Conservation (phyloP, 176 grass and related monocot species). For the Olyra latifolia region DNA sequence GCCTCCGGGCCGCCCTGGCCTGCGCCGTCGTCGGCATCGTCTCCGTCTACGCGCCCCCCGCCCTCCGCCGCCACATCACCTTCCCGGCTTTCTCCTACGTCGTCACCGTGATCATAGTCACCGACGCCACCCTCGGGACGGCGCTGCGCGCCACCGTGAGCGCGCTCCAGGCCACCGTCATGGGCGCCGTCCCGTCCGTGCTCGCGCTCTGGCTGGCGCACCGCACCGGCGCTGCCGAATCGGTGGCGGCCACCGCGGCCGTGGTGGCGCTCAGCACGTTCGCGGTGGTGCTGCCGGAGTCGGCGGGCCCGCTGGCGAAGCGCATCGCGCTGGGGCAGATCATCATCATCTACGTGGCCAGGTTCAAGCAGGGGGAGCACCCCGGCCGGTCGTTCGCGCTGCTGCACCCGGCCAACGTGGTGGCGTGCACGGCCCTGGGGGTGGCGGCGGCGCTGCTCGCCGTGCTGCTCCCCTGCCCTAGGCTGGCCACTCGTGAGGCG, state of each 20-base stretch:
- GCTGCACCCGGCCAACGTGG: slow-evolving; percentile 60
- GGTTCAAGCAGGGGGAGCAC: slow-evolving; percentile 29
- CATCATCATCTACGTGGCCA: slow-evolving; percentile 73
- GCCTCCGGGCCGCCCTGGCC: slow-evolving; percentile 65
- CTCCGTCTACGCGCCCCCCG: slow-evolving; percentile 46
- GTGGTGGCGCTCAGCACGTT: slow-evolving; percentile 60
- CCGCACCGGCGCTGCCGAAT: slow-evolving; percentile 29
- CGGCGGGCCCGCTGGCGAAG: slow-evolving; percentile 47
- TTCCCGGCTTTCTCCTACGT: slow-evolving; percentile 90
- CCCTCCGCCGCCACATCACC: slow-evolving; percentile 40
- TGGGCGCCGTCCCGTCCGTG: slow-evolving; percentile 66
- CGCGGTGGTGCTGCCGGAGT: slow-evolving; percentile 49
- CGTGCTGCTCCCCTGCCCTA: slow-evolving; percentile 59
- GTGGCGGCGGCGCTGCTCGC: slow-evolving; percentile 58
- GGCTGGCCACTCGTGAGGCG: slow-evolving; percentile 52
- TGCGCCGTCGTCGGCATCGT: slow-evolving; percentile 58
- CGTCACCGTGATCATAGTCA: slow-evolving; percentile 53
- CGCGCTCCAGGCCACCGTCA: slow-evolving; percentile 55
- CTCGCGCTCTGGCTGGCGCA: slow-evolving; percentile 58
- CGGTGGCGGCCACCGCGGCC: slow-evolving; percentile 35
- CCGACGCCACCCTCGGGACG: slow-evolving; percentile 61
- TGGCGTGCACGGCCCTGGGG: slow-evolving; percentile 63
- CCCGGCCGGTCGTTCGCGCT: slow-evolving; percentile 14
- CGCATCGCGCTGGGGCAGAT: slow-evolving; percentile 82
- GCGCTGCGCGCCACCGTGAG: slow-evolving; percentile 43